Evolutionary conservation across 129 eudicot genomes (phyloP).

Genomic region (Deinandra increscens): DNA sequence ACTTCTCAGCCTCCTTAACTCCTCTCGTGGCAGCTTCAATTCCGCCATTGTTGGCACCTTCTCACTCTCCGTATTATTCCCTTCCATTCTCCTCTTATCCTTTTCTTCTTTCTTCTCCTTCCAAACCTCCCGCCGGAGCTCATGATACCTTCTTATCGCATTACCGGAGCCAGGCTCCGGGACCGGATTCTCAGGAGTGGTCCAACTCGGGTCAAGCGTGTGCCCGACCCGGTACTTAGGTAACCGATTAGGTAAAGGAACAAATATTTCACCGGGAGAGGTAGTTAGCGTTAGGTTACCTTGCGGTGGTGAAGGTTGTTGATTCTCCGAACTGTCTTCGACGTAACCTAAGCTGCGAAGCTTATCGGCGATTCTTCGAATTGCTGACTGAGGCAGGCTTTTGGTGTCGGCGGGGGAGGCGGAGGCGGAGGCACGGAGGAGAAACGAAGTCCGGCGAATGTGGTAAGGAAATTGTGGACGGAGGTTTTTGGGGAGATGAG

Average conservation of each 20-base stretch:
- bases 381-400: constrained; percentile 67
- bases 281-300: neutral
- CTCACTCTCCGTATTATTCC: constrained; percentile 20
- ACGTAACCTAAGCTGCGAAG: constrained; percentile 82
- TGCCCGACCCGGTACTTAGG: constrained; percentile 88
- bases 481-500: constrained; percentile 30
- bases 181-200: constrained; percentile 83
- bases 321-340: constrained; percentile 27
- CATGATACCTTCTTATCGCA: constrained; percentile 53
- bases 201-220: constrained; percentile 92
- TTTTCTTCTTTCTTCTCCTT: constrained; percentile 51
- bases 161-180: constrained; percentile 76
- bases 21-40: constrained; percentile 49
- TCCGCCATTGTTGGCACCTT: constrained; percentile 77
- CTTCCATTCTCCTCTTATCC: constrained; percentile 38
- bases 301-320: neutral
- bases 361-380: constrained; percentile 83
- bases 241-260: constrained; percentile 59
- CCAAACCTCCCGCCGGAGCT: constrained; percentile 50
- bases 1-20: constrained; percentile 65
- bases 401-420: constrained; percentile 38
- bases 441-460: constrained; percentile 33
- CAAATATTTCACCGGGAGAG: constrained; percentile 80
- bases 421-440: constrained; percentile 29
- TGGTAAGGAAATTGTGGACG: constrained; percentile 17